A percentile compares a stretch with the other conserved stretches of the same genome.
These are phyloP conservation scores for Chrysoporthe cubensis DNA, from an alignment of 2,329 filamentous ascomycete genomes.

Conservation along the genomic window DNA sequence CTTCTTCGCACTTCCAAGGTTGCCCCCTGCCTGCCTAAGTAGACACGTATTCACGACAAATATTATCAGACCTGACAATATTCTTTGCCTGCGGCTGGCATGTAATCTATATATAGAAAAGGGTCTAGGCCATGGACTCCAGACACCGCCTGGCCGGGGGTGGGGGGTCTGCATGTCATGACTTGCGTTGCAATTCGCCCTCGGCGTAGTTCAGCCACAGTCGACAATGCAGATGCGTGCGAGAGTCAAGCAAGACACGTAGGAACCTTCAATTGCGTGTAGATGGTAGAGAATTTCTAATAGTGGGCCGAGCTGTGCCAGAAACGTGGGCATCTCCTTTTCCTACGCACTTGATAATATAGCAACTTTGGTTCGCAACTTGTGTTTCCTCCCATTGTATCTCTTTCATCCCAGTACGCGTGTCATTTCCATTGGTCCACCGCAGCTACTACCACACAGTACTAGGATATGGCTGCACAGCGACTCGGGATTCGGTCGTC, in stretches of 20 bases:
- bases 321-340: background rate
- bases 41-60: background rate
- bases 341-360: background rate
- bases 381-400: background rate
- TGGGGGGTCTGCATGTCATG: background rate
- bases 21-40: background rate
- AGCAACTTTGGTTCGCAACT: background rate
- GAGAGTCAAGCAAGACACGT: background rate
- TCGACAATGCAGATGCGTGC: background rate
- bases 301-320: background rate
- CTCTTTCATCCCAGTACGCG: background rate
- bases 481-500: slow-evolving; percentile 11
- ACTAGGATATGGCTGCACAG: slow-evolving; percentile 1
- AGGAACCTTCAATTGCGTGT: background rate
- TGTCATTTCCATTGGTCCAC: background rate
- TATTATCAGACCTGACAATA: background rate
- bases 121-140: background rate
- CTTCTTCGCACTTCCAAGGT: background rate
- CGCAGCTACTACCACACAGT: slow-evolving; percentile 4
- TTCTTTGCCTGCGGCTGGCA: background rate
- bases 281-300: background rate
- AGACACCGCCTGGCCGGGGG: background rate
- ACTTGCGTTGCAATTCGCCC: background rate
- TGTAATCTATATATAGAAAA: background rate
- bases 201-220: background rate